phyloP scores from a whole-genome alignment of 768 basidiomycete genomes.

The Tulasnella sp. region DNA sequence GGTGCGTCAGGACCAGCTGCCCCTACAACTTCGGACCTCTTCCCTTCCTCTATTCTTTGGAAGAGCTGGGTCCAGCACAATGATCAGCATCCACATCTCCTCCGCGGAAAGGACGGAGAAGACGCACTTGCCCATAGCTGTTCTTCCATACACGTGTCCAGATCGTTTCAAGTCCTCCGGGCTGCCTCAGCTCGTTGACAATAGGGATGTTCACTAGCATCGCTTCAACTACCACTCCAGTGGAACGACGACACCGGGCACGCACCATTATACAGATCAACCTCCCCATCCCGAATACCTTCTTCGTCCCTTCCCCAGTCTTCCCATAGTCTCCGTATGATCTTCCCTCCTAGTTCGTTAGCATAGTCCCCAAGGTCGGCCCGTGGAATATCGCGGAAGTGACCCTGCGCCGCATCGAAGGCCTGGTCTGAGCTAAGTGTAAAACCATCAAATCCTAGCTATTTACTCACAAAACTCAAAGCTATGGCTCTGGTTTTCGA shows the following conservation, averaged over 20 bases:
- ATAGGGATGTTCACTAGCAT: conserved; percentile 73
- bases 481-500: conserved; percentile 74
- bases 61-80: conserved; percentile 33
- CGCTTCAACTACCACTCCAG: neutral
- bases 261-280: conserved; percentile 66
- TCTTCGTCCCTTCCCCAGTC: conserved; percentile 75
- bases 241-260: neutral
- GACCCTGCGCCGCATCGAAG: conserved; percentile 62
- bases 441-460: no score
- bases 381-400: conserved; percentile 66
- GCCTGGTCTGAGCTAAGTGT: neutral
- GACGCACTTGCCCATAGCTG: conserved; percentile 47
- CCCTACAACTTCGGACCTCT: conserved; percentile 36
- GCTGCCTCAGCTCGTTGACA: conserved; percentile 57
- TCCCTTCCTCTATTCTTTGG: conserved; percentile 28
- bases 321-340: conserved; percentile 71
- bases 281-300: conserved; percentile 57
- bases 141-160: conserved; percentile 88
- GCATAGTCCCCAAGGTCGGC: conserved; percentile 61
- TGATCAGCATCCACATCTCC: neutral
- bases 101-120: neutral
- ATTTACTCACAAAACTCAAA: conserved; percentile 38
- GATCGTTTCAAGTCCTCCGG: conserved; percentile 59
- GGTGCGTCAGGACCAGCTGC: conserved; percentile 48
- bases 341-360: conserved; percentile 59